These are phyloP conservation scores for Cruciata laevipes DNA, from an alignment of 257 asterid species.

Conservation along the genomic window DNA sequence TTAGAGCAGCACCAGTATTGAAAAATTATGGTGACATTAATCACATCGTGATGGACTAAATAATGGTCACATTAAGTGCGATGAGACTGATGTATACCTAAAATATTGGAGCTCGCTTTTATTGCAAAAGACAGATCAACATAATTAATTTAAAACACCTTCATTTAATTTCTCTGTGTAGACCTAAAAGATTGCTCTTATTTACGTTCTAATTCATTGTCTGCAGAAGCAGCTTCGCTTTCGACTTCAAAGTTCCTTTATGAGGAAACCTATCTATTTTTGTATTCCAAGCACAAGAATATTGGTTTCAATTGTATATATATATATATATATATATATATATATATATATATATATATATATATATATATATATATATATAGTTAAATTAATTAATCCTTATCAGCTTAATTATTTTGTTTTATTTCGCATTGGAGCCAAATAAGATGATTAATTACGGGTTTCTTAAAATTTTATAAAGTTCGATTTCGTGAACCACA, in stretches of 20 bases:
- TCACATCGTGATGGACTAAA: neutral
- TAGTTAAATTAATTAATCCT: too few species aligned
- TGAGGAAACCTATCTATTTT: neutral
- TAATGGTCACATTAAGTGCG: neutral
- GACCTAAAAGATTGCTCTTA: neutral
- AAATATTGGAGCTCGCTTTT: constrained; percentile 13
- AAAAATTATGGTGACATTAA: neutral
- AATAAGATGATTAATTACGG: too few species aligned
- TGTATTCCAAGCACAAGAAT: neutral
- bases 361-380: too few species aligned
- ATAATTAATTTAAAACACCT: neutral
- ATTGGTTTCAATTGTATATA: neutral
- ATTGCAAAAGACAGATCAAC: constrained; percentile 8
- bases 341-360: too few species aligned
- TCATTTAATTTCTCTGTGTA: neutral
- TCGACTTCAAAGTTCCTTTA: neutral
- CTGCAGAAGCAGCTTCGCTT: neutral
- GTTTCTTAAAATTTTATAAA: too few species aligned
- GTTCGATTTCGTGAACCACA: too few species aligned
- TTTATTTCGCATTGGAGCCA: too few species aligned
- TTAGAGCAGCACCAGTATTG: neutral
- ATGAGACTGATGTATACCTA: constrained; percentile 19
- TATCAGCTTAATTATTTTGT: neutral
- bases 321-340: too few species aligned
- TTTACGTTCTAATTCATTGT: neutral